phyloP scores from a whole-genome alignment of 805 yeast species.

The Scheffersomyces lignosus region DNA sequence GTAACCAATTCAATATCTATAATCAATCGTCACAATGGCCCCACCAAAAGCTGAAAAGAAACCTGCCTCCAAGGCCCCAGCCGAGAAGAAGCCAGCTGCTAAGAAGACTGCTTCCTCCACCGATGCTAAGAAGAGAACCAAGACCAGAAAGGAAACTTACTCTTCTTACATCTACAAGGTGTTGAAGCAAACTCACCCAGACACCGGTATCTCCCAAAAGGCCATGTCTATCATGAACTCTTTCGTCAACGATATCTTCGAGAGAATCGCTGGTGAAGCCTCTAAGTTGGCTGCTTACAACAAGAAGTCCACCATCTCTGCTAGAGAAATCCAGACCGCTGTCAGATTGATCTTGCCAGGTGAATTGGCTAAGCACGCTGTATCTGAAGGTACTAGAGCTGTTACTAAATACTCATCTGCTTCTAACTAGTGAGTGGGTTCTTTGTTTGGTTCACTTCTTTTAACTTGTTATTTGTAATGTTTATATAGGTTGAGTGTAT shows the following conservation, averaged over 20 bases:
- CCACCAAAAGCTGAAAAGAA: constrained; percentile 58
- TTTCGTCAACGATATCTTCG: constrained; percentile 95
- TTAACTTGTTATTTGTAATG: constrained; percentile 9
- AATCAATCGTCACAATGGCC: constrained; percentile 14
- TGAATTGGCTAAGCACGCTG: constrained; percentile 98
- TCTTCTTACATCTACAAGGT: constrained; percentile 98
- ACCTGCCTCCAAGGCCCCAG: constrained; percentile 96
- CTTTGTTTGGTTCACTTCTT: constrained; percentile 5
- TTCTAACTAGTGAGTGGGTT: constrained; percentile 28
- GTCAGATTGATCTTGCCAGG: constrained; percentile 98
- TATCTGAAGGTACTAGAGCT: constrained; percentile 98
- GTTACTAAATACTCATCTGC: constrained; percentile 92
- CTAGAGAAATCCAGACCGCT: constrained; percentile 98
- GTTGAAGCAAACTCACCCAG: constrained; percentile 98
- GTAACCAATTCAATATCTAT: background rate
- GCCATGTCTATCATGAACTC: constrained; percentile 99
- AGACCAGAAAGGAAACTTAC: constrained; percentile 97
- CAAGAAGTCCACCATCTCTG: constrained; percentile 96
- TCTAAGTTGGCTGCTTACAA: constrained; percentile 98
- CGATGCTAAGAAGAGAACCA: constrained; percentile 87
- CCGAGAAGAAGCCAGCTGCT: constrained; percentile 90
- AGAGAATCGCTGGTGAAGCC: constrained; percentile 97
- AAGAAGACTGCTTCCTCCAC: constrained; percentile 83
- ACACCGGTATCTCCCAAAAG: constrained; percentile 98
- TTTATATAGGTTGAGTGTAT: constrained; percentile 16